A percentile compares a stretch with the other conserved stretches of the same genome.
phyloP scores from a whole-genome alignment of 2,329 filamentous ascomycete species.

The Bipolaris sorokiniana region DNA sequence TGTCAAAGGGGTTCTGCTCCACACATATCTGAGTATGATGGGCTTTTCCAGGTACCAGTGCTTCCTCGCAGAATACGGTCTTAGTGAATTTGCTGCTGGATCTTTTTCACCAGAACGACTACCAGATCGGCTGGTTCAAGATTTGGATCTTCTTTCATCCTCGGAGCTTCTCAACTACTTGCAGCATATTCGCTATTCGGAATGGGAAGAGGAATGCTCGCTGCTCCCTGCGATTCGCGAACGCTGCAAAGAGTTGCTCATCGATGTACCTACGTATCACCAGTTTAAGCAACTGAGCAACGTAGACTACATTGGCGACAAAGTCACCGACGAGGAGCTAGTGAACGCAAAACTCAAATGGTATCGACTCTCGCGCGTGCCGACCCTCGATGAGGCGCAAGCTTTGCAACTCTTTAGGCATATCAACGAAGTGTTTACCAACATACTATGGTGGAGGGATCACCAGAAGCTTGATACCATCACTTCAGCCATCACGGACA shows the following conservation, averaged over 20 bases:
- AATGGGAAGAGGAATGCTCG: conserved; percentile 41
- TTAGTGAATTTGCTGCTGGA: conserved; percentile 24
- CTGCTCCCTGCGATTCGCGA: conserved; percentile 36
- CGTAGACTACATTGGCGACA: conserved; percentile 43
- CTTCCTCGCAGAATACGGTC: conserved; percentile 40
- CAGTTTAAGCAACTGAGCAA: conserved; percentile 47
- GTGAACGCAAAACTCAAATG: conserved; percentile 43
- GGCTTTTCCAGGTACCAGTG: conserved; percentile 46
- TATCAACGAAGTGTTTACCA: conserved; percentile 33
- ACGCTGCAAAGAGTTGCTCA: conserved; percentile 41
- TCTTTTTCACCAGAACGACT: conserved; percentile 20
- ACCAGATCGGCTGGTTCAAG: conserved; percentile 39
- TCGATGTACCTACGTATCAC: conserved; percentile 46
- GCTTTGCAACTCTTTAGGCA: conserved; percentile 44
- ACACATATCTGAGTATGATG: conserved; percentile 45
- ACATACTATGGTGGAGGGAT: conserved; percentile 40
- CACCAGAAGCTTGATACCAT: conserved; percentile 39
- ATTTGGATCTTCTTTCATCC: conserved; percentile 43
- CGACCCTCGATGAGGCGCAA: conserved; percentile 28
- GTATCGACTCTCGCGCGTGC: conserved; percentile 42
- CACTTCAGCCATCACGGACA: conserved; percentile 34
- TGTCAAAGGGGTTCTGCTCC: conserved; percentile 35
- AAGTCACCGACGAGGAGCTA: conserved; percentile 37
- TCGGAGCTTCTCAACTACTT: conserved; percentile 43
- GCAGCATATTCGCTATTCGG: conserved; percentile 43